Conservation (phyloP, 164 flowering plant species). For the Kalanchoe fedtschenkoi region DNA sequence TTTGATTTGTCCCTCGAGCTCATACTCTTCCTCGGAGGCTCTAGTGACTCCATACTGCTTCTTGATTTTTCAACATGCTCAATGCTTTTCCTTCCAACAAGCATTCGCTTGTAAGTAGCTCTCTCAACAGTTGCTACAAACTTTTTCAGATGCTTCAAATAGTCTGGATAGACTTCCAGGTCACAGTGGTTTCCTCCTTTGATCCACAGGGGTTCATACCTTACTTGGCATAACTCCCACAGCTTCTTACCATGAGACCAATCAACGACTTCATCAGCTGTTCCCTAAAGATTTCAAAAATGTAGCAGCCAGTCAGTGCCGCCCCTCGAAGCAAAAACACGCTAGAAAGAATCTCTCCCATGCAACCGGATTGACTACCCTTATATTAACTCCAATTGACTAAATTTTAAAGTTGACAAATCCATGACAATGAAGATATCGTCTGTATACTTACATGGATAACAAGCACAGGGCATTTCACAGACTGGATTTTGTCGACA, state of each 20-base stretch:
- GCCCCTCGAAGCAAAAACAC: too few species aligned
- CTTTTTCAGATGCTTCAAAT: constrained; percentile 69
- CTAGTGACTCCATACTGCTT: constrained; percentile 28
- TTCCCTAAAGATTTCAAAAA: constrained; percentile 40
- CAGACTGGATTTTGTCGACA: constrained; percentile 52
- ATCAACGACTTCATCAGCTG: constrained; percentile 82
- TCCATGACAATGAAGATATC: not conserved
- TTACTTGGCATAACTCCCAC: constrained; percentile 76
- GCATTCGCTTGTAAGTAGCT: constrained; percentile 39
- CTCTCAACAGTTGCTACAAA: constrained; percentile 61
- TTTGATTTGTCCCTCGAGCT: constrained; percentile 34
- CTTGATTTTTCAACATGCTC: constrained; percentile 26
- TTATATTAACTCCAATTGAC: not conserved
- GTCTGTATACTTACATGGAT: constrained; percentile 45
- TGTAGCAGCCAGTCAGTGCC: not conserved
- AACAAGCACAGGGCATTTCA: constrained; percentile 53
- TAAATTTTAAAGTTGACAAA: not conserved
- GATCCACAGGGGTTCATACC: constrained; percentile 83
- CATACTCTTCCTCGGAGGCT: constrained; percentile 33
- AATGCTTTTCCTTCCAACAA: constrained; percentile 39
- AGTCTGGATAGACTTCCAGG: constrained; percentile 72
- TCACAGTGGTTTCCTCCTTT: constrained; percentile 83
- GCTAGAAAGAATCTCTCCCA: too few species aligned
- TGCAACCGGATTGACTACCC: too few species aligned
- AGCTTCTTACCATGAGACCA: constrained; percentile 83